Evolutionary conservation across 192 early-diverging fungal genomes (phyloP).

Genomic region (Gamsiella multidivaricata): DNA sequence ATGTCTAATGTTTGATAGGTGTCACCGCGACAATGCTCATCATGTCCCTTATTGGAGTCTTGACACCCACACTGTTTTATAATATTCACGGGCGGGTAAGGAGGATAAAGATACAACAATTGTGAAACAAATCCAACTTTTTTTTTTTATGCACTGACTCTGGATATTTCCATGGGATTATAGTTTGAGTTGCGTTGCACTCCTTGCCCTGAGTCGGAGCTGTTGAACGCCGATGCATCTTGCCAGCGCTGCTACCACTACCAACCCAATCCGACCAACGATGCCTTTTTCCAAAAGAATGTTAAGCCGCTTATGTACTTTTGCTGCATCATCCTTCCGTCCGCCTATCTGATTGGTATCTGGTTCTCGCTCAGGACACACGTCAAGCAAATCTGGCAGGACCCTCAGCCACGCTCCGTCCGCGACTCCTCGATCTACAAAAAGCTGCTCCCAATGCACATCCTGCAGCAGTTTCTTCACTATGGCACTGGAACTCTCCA

Average conservation of each 20-base stretch:
- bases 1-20: constrained; percentile 44
- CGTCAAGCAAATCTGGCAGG: constrained; percentile 77
- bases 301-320: constrained; percentile 90
- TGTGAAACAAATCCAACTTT: neutral
- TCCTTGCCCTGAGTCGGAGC: constrained; percentile 34
- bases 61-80: constrained; percentile 96
- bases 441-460: constrained; percentile 57
- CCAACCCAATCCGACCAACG: constrained; percentile 72
- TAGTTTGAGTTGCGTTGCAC: constrained; percentile 51
- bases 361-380: constrained; percentile 95
- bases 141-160: neutral
- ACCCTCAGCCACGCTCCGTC: constrained; percentile 54
- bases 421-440: constrained; percentile 56
- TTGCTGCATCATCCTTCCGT: constrained; percentile 65
- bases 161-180: neutral
- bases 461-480: constrained; percentile 59
- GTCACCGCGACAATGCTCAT: constrained; percentile 97
- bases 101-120: neutral
- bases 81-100: constrained; percentile 83
- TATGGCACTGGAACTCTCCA: constrained; percentile 17
- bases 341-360: constrained; percentile 87
- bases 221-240: constrained; percentile 12
- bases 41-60: constrained; percentile 90
- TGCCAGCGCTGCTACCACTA: constrained; percentile 74
- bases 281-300: constrained; percentile 84